A percentile compares a stretch with the other conserved stretches of the same genome.
Conservation (phyloP, 176 grass and related monocot genomes). For the Elymus sibiricus region DNA sequence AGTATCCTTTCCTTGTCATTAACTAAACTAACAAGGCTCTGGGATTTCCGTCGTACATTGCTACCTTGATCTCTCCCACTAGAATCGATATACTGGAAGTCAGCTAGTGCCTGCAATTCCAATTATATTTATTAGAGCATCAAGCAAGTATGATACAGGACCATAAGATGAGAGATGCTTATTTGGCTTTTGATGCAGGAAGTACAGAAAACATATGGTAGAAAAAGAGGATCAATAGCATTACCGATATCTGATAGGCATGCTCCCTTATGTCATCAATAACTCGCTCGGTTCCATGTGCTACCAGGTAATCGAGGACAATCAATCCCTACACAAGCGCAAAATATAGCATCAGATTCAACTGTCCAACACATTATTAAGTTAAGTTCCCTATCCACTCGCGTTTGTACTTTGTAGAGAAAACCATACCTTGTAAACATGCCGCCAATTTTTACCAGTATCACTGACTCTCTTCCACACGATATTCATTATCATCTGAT, state of each 20-base stretch:
- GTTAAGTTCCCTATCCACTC: not conserved
- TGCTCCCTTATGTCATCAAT: slow-evolving; percentile 96
- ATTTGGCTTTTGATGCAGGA: not conserved
- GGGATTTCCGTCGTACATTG: slow-evolving; percentile 93
- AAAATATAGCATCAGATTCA: slow-evolving; percentile 15
- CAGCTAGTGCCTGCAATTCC: slow-evolving; percentile 72
- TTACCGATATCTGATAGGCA: slow-evolving; percentile 95
- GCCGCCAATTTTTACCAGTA: slow-evolving; percentile 97
- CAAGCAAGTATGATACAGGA: not conserved
- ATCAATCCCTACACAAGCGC: slow-evolving; percentile 61
- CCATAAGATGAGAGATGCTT: not conserved
- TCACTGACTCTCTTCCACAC: slow-evolving; percentile 99
- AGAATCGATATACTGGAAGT: slow-evolving; percentile 99
- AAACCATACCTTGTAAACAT: slow-evolving; percentile 91
- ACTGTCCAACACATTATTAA: not conserved
- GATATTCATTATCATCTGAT: slow-evolving; percentile 93
- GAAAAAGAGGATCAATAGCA: not conserved
- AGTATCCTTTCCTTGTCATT: slow-evolving; percentile 98
- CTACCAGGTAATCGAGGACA: slow-evolving; percentile 91
- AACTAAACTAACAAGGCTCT: slow-evolving; percentile 88
- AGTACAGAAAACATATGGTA: not conserved
- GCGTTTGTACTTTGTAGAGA: not conserved
- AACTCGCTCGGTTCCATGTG: slow-evolving; percentile 83
- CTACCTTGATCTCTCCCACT: slow-evolving; percentile 89
- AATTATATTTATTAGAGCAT: slow-evolving; percentile 6